Evolutionary conservation across 1,139 yeast genomes (phyloP).

Genomic region (Saccharomyces uvarum): DNA sequence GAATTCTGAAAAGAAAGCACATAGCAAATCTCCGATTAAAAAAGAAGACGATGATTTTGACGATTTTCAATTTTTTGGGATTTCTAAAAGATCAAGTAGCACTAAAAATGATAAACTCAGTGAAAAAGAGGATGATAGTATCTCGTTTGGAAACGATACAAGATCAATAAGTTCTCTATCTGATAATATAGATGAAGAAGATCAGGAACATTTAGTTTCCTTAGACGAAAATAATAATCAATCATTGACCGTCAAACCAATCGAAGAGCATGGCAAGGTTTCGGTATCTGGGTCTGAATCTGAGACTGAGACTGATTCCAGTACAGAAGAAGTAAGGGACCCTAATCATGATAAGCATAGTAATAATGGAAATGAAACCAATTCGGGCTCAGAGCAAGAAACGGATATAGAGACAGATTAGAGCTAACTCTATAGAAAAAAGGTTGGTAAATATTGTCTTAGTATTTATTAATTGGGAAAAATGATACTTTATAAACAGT

Average conservation of each 20-base stretch:
- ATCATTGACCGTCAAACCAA: background rate
- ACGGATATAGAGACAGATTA: background rate
- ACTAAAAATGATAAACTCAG: constrained; percentile 1
- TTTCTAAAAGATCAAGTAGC: constrained; percentile 3
- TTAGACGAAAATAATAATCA: background rate
- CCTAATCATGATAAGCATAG: background rate
- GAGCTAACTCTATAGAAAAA: background rate
- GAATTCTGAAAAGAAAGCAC: background rate
- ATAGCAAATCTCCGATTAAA: background rate
- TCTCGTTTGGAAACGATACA: background rate
- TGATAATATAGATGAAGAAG: background rate
- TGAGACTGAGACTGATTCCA: constrained; percentile 11
- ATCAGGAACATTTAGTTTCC: constrained; percentile 2
- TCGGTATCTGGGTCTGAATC: constrained; percentile 10
- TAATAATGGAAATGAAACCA: background rate
- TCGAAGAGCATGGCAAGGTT: constrained; percentile 2
- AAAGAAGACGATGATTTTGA: constrained; percentile 10
- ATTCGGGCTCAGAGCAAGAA: background rate
- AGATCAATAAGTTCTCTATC: background rate
- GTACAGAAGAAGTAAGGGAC: background rate
- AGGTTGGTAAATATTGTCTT: background rate
- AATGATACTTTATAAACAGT: background rate
- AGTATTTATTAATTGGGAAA: background rate
- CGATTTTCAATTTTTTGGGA: constrained; percentile 13
- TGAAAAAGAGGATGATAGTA: background rate